Evolutionary conservation across 768 basidiomycete genomes (phyloP).

Genomic region (Pilatotrama ljubarskyi): DNA sequence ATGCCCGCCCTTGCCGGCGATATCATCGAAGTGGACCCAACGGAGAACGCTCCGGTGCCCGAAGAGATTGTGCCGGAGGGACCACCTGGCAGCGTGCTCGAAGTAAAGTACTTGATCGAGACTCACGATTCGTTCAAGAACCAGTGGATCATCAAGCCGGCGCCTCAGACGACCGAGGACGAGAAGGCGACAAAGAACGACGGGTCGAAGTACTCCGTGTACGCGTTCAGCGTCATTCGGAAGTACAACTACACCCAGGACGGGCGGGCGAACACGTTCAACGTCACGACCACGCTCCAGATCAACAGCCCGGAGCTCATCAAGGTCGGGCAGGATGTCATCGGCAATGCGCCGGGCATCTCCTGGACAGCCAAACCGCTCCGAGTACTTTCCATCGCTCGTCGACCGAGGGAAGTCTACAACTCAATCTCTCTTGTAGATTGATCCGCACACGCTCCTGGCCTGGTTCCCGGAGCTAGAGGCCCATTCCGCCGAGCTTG

Average conservation of each 20-base stretch:
- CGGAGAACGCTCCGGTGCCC: not conserved
- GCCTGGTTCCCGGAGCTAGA: conserved; percentile 50
- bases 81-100: conserved; percentile 25
- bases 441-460: conserved; percentile 58
- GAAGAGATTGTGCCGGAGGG: conserved; percentile 22
- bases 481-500: conserved; percentile 43
- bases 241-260: conserved; percentile 26
- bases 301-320: conserved; percentile 60
- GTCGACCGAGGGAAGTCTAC: not conserved
- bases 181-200: conserved; percentile 13
- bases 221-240: conserved; percentile 30
- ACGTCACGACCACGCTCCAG: conserved; percentile 38
- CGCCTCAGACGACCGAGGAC: conserved; percentile 18
- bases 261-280: conserved; percentile 21
- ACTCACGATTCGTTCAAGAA: conserved; percentile 24
- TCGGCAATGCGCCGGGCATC: conserved; percentile 56
- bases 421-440: conserved; percentile 32
- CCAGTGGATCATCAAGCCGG: conserved; percentile 27
- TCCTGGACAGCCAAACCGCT: conserved; percentile 63
- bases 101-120: conserved; percentile 29
- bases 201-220: conserved; percentile 27
- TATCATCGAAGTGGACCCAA: conserved; percentile 22
- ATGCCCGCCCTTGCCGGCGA: conserved; percentile 25
- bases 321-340: conserved; percentile 58
- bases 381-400: conserved; percentile 38